Evolutionary conservation across 345 rosid genomes (phyloP), one percentile per base, ranked within the genome.

Genomic region (Brassica carinata): DNA sequence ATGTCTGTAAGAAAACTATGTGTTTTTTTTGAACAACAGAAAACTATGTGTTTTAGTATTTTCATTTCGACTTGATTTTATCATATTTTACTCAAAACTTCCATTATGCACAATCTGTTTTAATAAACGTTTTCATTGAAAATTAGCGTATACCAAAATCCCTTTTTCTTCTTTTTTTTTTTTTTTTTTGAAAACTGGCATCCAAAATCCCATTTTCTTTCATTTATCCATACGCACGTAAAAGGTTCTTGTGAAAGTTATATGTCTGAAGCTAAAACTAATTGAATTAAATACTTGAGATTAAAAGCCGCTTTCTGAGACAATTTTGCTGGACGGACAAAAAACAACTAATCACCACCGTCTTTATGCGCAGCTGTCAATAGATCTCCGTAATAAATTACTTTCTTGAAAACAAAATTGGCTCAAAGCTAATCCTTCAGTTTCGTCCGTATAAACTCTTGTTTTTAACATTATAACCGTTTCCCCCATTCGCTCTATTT

Each of bases 321-420:
- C 84, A 84, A 82, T 77, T 72, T 86, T 74, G 92, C 80, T 80
- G 88, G 86, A 89, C 85, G 87, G 86, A 83, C 85, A 83, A 84
- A 87, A 87, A 73, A 67, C 81, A 74, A 83, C 79, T 79, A 14
- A 86, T 85, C 83, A 86, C 83, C 81, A 81, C 72, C 87, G 90
- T 88, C 89, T 75, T 76, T 79, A 66, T 77, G 81, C 64, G 85
- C 87, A 72, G 86, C 84, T 87, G 92, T 85, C 81, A 31, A 79
- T 72, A 74, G 78, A 77, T 81, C 78, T 72, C 72, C 67, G 79
- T 29, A 70, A 59, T 76, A 67, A 67, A 34, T 82, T 70, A 59
- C 7, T 57, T 33, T 23, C 26, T 17, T 2, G 29, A 7, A 7
- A 23, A 23, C 26, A 8, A 18, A 31, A 70, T 26, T 70, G 63